Evolutionary conservation across 1,139 yeast genomes (phyloP).

Genomic region (Taphrina flavorubra): DNA sequence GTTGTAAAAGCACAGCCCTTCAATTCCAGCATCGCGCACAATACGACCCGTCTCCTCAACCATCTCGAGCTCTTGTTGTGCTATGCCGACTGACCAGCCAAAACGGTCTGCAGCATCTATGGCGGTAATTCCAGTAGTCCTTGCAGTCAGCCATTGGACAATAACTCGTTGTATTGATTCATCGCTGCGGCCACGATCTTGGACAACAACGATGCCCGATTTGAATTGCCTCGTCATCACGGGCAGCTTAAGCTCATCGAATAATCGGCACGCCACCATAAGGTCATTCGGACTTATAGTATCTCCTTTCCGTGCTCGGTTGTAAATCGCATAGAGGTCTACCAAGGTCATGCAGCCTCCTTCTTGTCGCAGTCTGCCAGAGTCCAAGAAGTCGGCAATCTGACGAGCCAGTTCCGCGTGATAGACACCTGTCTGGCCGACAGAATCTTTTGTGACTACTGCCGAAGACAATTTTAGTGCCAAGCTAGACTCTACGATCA

Average conservation of each 20-base stretch:
- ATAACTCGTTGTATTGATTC: slow-evolving; percentile 47
- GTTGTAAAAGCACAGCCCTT: slow-evolving; percentile 54
- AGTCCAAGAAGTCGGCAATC: slow-evolving; percentile 61
- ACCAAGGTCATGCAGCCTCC: slow-evolving; percentile 66
- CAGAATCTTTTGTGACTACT: slow-evolving; percentile 53
- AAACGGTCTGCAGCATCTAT: slow-evolving; percentile 62
- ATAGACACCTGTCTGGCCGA: slow-evolving; percentile 53
- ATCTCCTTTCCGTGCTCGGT: slow-evolving; percentile 65
- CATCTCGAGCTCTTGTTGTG: slow-evolving; percentile 67
- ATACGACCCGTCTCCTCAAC: slow-evolving; percentile 65
- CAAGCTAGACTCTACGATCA: slow-evolving; percentile 50
- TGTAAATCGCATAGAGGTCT: slow-evolving; percentile 67
- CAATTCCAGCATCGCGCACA: slow-evolving; percentile 69
- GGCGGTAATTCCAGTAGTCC: slow-evolving; percentile 54
- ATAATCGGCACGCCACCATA: slow-evolving; percentile 58
- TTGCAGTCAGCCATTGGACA: slow-evolving; percentile 51
- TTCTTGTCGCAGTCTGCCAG: slow-evolving; percentile 56
- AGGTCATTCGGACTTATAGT: slow-evolving; percentile 66
- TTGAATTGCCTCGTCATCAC: slow-evolving; percentile 55
- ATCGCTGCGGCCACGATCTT: slow-evolving; percentile 54
- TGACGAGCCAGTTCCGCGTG: slow-evolving; percentile 63
- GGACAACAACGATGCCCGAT: slow-evolving; percentile 58
- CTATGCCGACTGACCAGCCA: slow-evolving; percentile 70
- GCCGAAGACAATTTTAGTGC: slow-evolving; percentile 51
- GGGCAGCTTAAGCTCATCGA: slow-evolving; percentile 58